Conservation (phyloP, 257 asterid species). For the Penstemon newberryi region DNA sequence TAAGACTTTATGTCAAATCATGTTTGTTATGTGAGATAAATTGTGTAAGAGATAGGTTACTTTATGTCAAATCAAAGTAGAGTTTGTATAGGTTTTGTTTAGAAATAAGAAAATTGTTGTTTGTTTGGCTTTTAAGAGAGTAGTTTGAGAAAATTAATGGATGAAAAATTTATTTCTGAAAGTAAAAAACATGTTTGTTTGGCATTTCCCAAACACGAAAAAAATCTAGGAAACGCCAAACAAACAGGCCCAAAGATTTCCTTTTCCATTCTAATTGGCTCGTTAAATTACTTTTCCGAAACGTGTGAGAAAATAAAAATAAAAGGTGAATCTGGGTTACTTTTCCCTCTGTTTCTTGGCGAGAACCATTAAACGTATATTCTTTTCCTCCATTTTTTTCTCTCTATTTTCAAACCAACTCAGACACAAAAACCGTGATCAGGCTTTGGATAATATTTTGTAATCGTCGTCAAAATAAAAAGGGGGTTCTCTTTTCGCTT, state of each 20-base stretch:
- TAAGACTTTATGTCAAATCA: no score
- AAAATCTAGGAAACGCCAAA: neutral
- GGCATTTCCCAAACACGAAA: constrained; percentile 7
- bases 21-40: no score
- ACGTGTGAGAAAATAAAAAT: neutral
- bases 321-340: constrained; percentile 23
- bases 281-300: neutral
- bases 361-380: constrained; percentile 40
- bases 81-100: no score
- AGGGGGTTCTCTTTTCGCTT: constrained; percentile 13
- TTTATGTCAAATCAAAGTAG: no score
- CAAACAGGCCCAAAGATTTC: no score
- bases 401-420: constrained; percentile 3
- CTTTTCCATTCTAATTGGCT: no score
- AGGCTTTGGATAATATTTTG: neutral
- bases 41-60: no score
- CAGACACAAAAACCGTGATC: constrained; percentile 33
- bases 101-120: no score
- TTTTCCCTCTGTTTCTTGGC: constrained; percentile 33
- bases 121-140: no score
- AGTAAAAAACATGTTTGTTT: no score
- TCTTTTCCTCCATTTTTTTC: constrained; percentile 36
- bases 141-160: no score
- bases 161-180: no score
- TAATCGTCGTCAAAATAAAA: constrained; percentile 19